Percentiles rank a stretch among this genome's conserved stretches.
phyloP scores from a whole-genome alignment of 2,329 filamentous ascomycete species.

The Nothophaeocryptopus gaeumannii region DNA sequence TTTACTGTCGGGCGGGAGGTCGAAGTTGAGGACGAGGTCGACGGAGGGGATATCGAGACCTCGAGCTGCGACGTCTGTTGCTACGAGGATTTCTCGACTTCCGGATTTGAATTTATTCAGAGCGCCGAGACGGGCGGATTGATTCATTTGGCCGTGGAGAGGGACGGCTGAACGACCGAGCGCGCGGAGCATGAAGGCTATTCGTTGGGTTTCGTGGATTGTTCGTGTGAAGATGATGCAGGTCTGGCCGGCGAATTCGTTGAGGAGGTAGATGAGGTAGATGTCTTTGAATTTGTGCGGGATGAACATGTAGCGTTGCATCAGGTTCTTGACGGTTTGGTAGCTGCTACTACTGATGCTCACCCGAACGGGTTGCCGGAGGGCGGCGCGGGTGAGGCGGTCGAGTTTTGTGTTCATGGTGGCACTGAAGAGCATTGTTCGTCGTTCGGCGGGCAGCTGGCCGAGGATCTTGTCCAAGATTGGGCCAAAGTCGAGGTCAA shows the following conservation, averaged over 20 bases:
- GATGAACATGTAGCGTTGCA: slow-evolving; percentile 83
- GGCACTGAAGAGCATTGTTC: slow-evolving; percentile 88
- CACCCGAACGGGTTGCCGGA: slow-evolving; percentile 79
- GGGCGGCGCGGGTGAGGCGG: slow-evolving; percentile 81
- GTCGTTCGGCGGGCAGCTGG: slow-evolving; percentile 71
- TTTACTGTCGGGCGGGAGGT: slow-evolving; percentile 79
- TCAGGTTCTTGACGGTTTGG: slow-evolving; percentile 83
- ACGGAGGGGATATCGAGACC: slow-evolving; percentile 93
- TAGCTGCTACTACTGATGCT: slow-evolving; percentile 80
- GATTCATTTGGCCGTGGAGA: slow-evolving; percentile 85
- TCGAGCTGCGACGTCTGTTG: slow-evolving; percentile 89
- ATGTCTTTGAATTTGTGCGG: slow-evolving; percentile 85
- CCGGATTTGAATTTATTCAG: slow-evolving; percentile 84
- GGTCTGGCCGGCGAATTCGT: slow-evolving; percentile 81
- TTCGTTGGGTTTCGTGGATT: slow-evolving; percentile 82
- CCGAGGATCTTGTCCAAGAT: slow-evolving; percentile 91
- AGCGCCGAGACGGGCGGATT: slow-evolving; percentile 80
- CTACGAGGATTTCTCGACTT: slow-evolving; percentile 80
- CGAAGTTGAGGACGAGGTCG: slow-evolving; percentile 81
- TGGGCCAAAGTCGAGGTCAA: slow-evolving; percentile 92
- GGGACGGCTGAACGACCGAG: slow-evolving; percentile 90
- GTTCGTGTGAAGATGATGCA: slow-evolving; percentile 90
- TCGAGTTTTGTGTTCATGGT: slow-evolving; percentile 95
- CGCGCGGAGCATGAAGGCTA: slow-evolving; percentile 76
- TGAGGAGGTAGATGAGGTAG: slow-evolving; percentile 80